Conservation (phyloP, 108 stramenopile species). For the Skeletonema tropicum region DNA sequence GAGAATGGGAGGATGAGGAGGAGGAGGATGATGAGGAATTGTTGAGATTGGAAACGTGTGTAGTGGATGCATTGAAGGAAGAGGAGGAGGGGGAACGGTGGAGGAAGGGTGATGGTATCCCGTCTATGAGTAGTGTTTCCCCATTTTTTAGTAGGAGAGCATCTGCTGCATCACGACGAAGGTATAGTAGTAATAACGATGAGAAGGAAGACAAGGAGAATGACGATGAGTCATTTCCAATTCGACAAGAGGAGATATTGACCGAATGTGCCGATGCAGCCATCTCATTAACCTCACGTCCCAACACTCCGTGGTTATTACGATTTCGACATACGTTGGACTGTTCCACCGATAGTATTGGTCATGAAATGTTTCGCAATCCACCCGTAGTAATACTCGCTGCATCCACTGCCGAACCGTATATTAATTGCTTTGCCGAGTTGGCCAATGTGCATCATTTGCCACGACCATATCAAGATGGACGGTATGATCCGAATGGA, state of each 20-base stretch:
- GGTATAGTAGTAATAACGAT: too few relatives aligned
- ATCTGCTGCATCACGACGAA: neutral
- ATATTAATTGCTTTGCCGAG: conserved; percentile 40
- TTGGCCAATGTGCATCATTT: conserved; percentile 61
- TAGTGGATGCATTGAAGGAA: conserved; percentile 41
- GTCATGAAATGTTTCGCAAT: conserved; percentile 48
- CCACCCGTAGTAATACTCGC: conserved; percentile 37
- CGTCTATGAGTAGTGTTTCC: conserved; percentile 24
- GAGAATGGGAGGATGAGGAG: too few relatives aligned
- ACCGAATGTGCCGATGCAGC: conserved; percentile 65
- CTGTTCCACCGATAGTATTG: conserved; percentile 58
- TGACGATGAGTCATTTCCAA: conserved; percentile 26
- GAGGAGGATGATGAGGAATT: conserved; percentile 59
- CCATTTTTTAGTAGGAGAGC: conserved; percentile 4
- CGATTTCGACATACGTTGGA: conserved; percentile 79
- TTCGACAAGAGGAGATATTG: conserved; percentile 39
- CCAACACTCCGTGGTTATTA: conserved; percentile 68
- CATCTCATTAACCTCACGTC: conserved; percentile 63
- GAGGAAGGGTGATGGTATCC: conserved; percentile 26
- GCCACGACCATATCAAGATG: conserved; percentile 67
- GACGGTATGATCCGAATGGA: conserved; percentile 65
- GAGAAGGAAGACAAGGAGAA: too few relatives aligned
- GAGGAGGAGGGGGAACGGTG: conserved; percentile 29
- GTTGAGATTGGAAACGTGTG: conserved; percentile 61
- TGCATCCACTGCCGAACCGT: conserved; percentile 40